Percentiles rank a stretch among this genome's conserved stretches.
phyloP scores from a whole-genome alignment of 1,284 basidiomycete genomes.

The Xerocomus nothofagi region DNA sequence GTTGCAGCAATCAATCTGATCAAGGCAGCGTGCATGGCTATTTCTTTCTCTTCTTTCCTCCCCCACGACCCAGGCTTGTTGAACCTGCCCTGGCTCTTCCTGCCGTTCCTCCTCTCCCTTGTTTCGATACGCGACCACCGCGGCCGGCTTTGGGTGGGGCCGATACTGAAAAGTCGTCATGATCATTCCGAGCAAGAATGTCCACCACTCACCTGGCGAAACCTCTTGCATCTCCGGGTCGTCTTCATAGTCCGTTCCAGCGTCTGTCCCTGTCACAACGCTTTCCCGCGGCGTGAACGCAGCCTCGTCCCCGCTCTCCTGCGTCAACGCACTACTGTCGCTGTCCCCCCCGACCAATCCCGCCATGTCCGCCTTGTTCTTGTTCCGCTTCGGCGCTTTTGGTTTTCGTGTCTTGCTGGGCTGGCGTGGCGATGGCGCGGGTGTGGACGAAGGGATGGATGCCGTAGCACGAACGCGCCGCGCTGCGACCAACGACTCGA shows the following conservation, averaged over 20 bases:
- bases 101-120: slow-evolving; percentile 21
- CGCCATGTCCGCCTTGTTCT: slow-evolving; percentile 49
- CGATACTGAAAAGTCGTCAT: slow-evolving; percentile 23
- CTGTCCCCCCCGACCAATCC: slow-evolving; percentile 74
- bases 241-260: slow-evolving; percentile 65
- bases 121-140: slow-evolving; percentile 30
- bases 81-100: slow-evolving; percentile 32
- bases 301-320: slow-evolving; percentile 73
- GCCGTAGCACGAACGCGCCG: slow-evolving; percentile 65
- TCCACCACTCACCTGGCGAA: slow-evolving; percentile 50
- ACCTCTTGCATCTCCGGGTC: slow-evolving; percentile 56
- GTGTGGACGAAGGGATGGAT: slow-evolving; percentile 56
- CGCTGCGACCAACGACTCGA: slow-evolving; percentile 56
- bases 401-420: slow-evolving; percentile 30
- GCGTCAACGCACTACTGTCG: slow-evolving; percentile 76
- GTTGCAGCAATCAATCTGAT: background rate
- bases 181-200: background rate
- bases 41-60: slow-evolving; percentile 34
- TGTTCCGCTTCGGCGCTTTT: slow-evolving; percentile 26
- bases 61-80: slow-evolving; percentile 26
- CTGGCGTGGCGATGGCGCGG: slow-evolving; percentile 44
- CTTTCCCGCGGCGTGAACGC: slow-evolving; percentile 58
- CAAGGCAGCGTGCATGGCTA: slow-evolving; percentile 15
- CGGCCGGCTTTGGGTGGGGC: slow-evolving; percentile 24
- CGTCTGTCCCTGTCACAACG: slow-evolving; percentile 66